Evolutionary conservation across 345 rosid genomes (phyloP).

Genomic region (Citrus hindsii): DNA sequence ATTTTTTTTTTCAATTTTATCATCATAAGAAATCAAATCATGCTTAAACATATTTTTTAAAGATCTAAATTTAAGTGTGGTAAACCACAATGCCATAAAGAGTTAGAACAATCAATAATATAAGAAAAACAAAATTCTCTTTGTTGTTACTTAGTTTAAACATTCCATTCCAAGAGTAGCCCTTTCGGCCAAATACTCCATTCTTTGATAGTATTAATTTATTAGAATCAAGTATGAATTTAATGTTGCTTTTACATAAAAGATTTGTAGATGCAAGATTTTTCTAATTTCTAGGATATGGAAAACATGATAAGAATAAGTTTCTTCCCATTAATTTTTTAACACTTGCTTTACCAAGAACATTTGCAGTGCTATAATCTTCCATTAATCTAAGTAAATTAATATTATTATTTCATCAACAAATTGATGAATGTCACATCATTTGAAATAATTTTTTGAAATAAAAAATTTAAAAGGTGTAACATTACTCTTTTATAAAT

Average conservation of each 20-base stretch:
- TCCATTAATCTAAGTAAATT: neutral
- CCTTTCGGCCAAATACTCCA: neutral
- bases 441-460: no score
- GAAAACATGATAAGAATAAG: neutral
- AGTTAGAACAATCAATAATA: neutral
- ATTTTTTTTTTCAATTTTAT: neutral
- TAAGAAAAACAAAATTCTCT: neutral
- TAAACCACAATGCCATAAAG: neutral
- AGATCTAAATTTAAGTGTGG: neutral
- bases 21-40: neutral
- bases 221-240: neutral
- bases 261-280: neutral
- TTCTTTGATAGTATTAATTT: no score
- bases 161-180: neutral
- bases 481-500: neutral
- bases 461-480: no score
- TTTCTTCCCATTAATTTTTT: neutral
- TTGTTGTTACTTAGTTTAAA: neutral
- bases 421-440: no score
- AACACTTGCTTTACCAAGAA: neutral
- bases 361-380: neutral
- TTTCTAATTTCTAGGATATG: neutral
- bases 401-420: no score
- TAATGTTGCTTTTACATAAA: neutral
- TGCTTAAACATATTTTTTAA: neutral